Conservation (phyloP, 176 grass and related monocot genomes). For the Metroxylon sagu region DNA sequence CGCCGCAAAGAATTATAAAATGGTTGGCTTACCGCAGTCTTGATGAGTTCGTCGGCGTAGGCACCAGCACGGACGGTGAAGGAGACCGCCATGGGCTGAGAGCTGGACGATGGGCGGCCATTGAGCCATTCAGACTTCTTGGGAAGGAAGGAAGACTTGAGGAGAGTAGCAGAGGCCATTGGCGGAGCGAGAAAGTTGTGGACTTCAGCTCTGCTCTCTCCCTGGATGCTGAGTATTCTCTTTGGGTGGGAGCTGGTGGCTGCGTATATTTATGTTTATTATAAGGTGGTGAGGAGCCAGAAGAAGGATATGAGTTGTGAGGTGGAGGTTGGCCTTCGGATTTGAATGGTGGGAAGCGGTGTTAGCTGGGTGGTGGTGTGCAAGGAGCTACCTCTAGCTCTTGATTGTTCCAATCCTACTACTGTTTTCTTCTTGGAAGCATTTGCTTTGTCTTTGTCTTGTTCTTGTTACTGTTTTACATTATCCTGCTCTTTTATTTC, state of each 20-base stretch:
- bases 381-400: not conserved
- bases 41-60: conserved; percentile 78
- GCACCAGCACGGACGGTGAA: conserved; percentile 65
- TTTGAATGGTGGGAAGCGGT: conserved; percentile 56
- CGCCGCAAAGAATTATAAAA: conserved; percentile 6
- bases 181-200: conserved; percentile 3
- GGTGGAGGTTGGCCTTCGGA: conserved; percentile 48
- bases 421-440: too few relatives aligned
- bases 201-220: conserved; percentile 27
- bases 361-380: conserved; percentile 11
- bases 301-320: conserved; percentile 77
- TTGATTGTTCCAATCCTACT: not conserved
- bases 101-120: conserved; percentile 10
- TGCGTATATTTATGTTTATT: conserved; percentile 41
- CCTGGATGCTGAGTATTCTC: conserved; percentile 17
- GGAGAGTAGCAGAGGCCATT: conserved; percentile 93
- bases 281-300: conserved; percentile 21
- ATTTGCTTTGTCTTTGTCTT: too few relatives aligned
- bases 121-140: conserved; percentile 75
- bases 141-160: conserved; percentile 98
- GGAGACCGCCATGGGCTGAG: conserved; percentile 48
- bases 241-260: conserved; percentile 38
- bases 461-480: too few relatives aligned
- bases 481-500: too few relatives aligned
- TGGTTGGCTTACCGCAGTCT: conserved; percentile 61